A percentile compares a stretch with the other conserved stretches of the same genome.
Conservation (phyloP, 1,284 basidiomycete species). For the Cutaneotrichosporon sp. region DNA sequence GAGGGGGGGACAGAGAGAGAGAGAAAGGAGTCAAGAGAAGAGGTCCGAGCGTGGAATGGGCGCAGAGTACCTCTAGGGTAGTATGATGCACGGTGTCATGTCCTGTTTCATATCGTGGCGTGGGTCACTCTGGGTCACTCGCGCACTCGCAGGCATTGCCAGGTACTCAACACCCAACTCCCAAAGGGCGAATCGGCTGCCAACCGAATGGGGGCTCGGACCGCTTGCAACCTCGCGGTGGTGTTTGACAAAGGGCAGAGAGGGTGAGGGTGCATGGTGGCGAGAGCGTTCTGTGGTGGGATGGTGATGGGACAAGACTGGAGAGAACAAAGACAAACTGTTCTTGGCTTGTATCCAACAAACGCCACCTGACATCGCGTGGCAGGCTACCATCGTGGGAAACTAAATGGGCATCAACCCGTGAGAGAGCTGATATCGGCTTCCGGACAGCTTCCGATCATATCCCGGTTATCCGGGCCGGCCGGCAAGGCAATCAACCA, state of each 20-base stretch:
- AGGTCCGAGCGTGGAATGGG: constrained; percentile 6
- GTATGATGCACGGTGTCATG: background rate
- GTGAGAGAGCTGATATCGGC: too few relatives aligned
- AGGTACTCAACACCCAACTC: too few relatives aligned
- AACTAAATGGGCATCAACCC: background rate
- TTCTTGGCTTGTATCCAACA: too few relatives aligned
- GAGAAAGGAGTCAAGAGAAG: background rate
- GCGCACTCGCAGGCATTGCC: too few relatives aligned
- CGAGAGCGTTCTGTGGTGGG: background rate
- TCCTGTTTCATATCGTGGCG: background rate
- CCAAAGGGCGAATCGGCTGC: background rate
- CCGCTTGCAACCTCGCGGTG: background rate
- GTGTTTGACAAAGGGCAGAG: background rate
- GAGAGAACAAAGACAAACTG: background rate
- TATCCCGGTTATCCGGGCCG: too few relatives aligned
- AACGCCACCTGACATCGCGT: constrained; percentile 3
- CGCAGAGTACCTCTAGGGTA: background rate
- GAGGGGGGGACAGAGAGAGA: too few relatives aligned
- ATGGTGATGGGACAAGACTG: background rate
- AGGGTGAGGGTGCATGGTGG: background rate
- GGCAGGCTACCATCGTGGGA: background rate
- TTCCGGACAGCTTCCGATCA: too few relatives aligned
- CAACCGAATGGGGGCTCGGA: background rate
- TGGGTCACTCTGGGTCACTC: background rate
- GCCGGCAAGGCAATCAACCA: background rate